Evolutionary conservation across 257 asterid species (phyloP), one percentile per base, ranked within the genome.

Genomic region (Solanum gracilifrons): DNA sequence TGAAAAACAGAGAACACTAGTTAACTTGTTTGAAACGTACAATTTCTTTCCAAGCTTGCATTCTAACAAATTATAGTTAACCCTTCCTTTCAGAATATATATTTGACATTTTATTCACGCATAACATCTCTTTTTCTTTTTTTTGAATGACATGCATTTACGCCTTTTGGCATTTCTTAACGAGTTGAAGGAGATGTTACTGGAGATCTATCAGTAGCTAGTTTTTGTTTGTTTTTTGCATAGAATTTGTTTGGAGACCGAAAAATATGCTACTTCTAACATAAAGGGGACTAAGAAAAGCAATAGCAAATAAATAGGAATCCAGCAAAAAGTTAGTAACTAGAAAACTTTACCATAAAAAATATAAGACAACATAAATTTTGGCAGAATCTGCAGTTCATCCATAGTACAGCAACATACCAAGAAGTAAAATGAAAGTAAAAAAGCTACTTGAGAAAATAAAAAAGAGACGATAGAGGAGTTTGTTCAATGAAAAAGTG

Each of bases 191-290:
- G 35, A 27, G 74, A 27, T 66, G 74, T 66, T 13, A 27, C 5
- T 66, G 74, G 35, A 55, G 64, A 55, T 55, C 64, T 20, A 20
- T 55, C 64, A 55, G 0, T 20, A 55, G 64, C 25, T 55, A 55
- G n/a, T 0, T 55, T 55, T 18, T 55, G n/a, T n/a, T n/a, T 0
- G 1, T 2, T 51, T 18, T 55, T 55, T 55, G 64, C 64, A 55
- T 55, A 55, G 64, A 0, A 55, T 55, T 55, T 55, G 25, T 55
- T 55, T 55, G 1, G 64, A 55, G 25, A 55, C 64, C 1, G 64
- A 55, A 55, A 55, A 0, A 64, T 68, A 68, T 0, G 36, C 0
- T 0, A 29, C 23, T 0, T 68, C 1, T 1, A 68, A 29, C 0
- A 68, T 27, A 68, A 29, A 13, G 71, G 3, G 36, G 23, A 68